These are phyloP conservation scores for Smallanthus sonchifolius DNA, from an alignment of 129 eudicot species.

Conservation along the genomic window DNA sequence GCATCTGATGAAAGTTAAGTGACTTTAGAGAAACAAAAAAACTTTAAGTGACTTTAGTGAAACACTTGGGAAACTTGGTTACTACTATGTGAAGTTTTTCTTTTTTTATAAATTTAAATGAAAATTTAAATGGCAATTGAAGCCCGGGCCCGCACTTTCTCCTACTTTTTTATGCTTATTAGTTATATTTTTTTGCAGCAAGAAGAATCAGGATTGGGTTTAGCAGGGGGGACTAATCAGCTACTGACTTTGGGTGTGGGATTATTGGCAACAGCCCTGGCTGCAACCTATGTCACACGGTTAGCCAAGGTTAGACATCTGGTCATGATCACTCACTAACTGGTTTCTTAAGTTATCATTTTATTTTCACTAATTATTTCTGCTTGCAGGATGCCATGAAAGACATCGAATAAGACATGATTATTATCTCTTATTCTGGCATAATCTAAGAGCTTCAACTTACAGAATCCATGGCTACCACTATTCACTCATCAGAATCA, in stretches of 20 bases:
- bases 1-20: too few relatives aligned
- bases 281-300: slow-evolving; percentile 86
- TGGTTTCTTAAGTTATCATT: background rate
- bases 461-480: slow-evolving; percentile 6
- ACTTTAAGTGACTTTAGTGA: too few relatives aligned
- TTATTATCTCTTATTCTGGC: background rate
- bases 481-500: slow-evolving; percentile 13
- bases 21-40: too few relatives aligned
- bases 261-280: slow-evolving; percentile 76
- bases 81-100: too few relatives aligned
- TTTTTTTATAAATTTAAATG: background rate
- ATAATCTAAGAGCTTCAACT: background rate
- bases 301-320: slow-evolving; percentile 71
- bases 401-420: slow-evolving; percentile 62
- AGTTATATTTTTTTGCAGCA: slow-evolving; percentile 41
- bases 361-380: background rate
- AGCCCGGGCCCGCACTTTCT: background rate
- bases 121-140: background rate
- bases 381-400: slow-evolving; percentile 81
- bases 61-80: too few relatives aligned
- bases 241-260: slow-evolving; percentile 80
- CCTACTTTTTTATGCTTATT: background rate
- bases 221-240: slow-evolving; percentile 74
- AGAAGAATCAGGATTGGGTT: slow-evolving; percentile 78
- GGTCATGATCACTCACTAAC: background rate